Percentiles rank a stretch among this genome's conserved stretches.
phyloP scores from a whole-genome alignment of 1,284 basidiomycete genomes.

The Uromyces viciae-fabae region DNA sequence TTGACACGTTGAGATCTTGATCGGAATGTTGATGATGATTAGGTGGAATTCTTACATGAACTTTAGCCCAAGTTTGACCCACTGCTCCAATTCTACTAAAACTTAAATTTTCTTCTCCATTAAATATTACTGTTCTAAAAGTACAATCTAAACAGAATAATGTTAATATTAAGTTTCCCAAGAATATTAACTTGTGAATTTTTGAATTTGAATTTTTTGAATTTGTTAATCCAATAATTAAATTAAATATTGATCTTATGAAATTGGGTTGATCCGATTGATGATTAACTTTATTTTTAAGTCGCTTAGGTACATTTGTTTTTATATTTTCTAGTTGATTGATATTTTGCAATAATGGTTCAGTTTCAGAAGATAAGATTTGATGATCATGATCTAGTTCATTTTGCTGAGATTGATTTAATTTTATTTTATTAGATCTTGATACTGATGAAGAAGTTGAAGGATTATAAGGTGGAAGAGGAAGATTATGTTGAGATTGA shows the following conservation, averaged over 20 bases:
- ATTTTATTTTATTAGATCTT: conserved; percentile 4
- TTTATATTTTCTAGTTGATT: neutral
- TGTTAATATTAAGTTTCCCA: conserved; percentile 62
- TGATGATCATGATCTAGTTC: no score
- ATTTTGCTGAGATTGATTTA: neutral
- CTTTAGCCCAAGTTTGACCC: conserved; percentile 64
- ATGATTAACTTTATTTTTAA: neutral
- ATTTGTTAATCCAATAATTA: conserved; percentile 40
- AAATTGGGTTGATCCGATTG: neutral
- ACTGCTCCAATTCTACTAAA: conserved; percentile 69
- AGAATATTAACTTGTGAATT: conserved; percentile 49
- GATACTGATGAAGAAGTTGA: neutral
- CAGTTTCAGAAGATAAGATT: neutral
- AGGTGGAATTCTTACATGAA: conserved; percentile 63
- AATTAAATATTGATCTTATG: conserved; percentile 46
- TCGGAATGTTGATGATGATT: neutral
- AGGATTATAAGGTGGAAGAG: neutral
- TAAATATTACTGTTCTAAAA: conserved; percentile 60
- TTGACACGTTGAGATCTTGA: no score
- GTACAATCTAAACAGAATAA: conserved; percentile 61
- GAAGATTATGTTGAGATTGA: neutral
- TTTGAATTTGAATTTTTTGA: neutral
- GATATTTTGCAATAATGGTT: neutral
- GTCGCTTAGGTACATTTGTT: no score
- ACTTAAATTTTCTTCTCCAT: conserved; percentile 61